Percentiles rank a stretch among this genome's conserved stretches.
phyloP scores from a whole-genome alignment of 2,329 filamentous ascomycete genomes.

The Colletotrichum sidae region DNA sequence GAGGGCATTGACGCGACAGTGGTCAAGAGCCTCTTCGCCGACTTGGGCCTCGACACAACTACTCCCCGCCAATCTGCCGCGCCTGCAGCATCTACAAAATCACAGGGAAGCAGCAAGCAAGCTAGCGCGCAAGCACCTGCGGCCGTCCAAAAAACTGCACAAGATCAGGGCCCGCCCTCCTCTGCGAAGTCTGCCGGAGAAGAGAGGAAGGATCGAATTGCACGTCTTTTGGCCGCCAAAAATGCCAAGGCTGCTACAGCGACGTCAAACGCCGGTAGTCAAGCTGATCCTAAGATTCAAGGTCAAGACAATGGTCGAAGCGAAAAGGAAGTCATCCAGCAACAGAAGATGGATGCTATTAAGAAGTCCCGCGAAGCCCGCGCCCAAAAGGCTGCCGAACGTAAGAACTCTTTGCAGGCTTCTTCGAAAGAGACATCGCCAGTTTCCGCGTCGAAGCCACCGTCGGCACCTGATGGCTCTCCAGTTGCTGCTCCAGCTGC shows the following conservation, averaged over 20 bases:
- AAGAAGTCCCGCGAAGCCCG: conserved; percentile 66
- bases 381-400: conserved; percentile 47
- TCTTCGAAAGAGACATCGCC: conserved; percentile 21
- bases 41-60: conserved; percentile 69
- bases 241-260: conserved; percentile 60
- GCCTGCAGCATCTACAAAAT: neutral
- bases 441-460: neutral
- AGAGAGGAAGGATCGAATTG: conserved; percentile 81
- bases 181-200: conserved; percentile 56
- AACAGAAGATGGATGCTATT: conserved; percentile 82
- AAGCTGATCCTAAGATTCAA: conserved; percentile 1
- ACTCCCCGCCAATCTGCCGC: conserved; percentile 35
- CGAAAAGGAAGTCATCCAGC: conserved; percentile 78
- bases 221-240: conserved; percentile 80
- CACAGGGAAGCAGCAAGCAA: conserved; percentile 5
- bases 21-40: conserved; percentile 73
- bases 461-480: neutral
- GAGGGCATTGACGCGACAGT: conserved; percentile 77
- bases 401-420: conserved; percentile 26
- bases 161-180: conserved; percentile 9
- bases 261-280: conserved; percentile 21
- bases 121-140: neutral
- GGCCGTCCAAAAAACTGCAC: conserved; percentile 1
- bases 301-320: conserved; percentile 50
- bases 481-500: neutral